Conservation (phyloP, 2,329 filamentous ascomycete genomes). For the Aspergillus sp. region DNA sequence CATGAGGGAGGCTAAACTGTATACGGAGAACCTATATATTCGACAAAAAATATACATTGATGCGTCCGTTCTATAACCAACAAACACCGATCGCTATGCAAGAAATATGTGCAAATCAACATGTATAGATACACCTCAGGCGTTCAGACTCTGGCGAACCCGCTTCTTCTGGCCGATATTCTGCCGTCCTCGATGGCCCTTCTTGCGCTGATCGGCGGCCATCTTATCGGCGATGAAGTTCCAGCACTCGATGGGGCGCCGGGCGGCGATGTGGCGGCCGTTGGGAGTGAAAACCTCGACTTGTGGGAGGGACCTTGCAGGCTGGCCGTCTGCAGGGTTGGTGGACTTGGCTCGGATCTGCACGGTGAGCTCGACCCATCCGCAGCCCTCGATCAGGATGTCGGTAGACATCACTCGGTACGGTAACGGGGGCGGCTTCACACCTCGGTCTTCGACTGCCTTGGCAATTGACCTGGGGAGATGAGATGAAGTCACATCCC, state of each 20-base stretch:
- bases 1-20: background rate
- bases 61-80: background rate
- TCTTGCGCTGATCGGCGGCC: constrained; percentile 30
- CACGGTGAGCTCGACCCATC: constrained; percentile 85
- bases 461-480: constrained; percentile 71
- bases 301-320: constrained; percentile 49
- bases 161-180: constrained; percentile 26
- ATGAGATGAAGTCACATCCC: constrained; percentile 80
- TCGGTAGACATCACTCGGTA: constrained; percentile 80
- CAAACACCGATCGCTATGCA: constrained; percentile 19
- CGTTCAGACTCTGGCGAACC: constrained; percentile 4
- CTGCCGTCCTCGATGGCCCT: constrained; percentile 19
- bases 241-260: constrained; percentile 34
- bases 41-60: background rate
- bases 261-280: constrained; percentile 69
- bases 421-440: constrained; percentile 54
- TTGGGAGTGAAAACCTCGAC: constrained; percentile 84
- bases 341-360: constrained; percentile 66
- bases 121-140: background rate
- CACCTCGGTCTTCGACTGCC: constrained; percentile 63
- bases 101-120: constrained; percentile 4
- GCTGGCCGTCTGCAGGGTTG: constrained; percentile 21
- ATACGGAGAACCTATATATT: background rate
- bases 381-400: constrained; percentile 85
- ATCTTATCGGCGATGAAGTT: constrained; percentile 31